Evolutionary conservation across 2,329 filamentous ascomycete species (phyloP), one percentile per base, ranked within the genome.

Genomic region (Exserohilum turcica): DNA sequence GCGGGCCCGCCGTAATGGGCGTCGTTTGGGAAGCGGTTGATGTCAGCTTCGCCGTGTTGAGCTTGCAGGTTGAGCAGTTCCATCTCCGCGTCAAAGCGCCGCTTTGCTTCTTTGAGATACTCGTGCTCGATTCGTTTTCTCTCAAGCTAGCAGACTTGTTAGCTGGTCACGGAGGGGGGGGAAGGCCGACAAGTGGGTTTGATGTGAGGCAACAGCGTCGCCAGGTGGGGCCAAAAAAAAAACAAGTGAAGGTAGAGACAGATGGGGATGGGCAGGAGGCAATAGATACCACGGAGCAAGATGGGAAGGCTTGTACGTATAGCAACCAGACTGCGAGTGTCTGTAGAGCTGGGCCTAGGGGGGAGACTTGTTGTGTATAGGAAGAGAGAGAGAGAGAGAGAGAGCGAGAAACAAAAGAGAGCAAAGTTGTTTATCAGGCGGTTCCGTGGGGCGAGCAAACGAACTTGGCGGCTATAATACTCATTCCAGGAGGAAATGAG

Each of bases 41-140:
- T 86, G 71, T 96, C 92, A 65, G 89, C 84, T 71, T 92, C 91
- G 70, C 94, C 90, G 57, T 84, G 86, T 58, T 88, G 87, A 74
- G 93, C 90, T 73, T 94, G 89, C 64, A 92, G 83, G 67, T 96
- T 92, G 57, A 97, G 82, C 65, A 91, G 85, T 73, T 92, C 90
- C 85, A 99, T 92, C 75, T 97, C 91, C 61, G 90, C 87, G 77
- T 97, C 92, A 67, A 96, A 96, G 39, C 89, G 86, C 60, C 91
- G 86, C 69, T 91, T 91, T 74, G 96, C 91, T 76, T 96, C 91
- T 62, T 91, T 86, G 66, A 97, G 87, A 69, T 88, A 87, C 75
- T 97, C 93, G 78, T 95, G 95, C 75, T 96, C 92, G 70, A 90
- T 81, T 70, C 92, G 91, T 78, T 96, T 96, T 78, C 94, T 94